Conservation (phyloP, 441 rosid genomes). For the Brassica hybrid region DNA sequence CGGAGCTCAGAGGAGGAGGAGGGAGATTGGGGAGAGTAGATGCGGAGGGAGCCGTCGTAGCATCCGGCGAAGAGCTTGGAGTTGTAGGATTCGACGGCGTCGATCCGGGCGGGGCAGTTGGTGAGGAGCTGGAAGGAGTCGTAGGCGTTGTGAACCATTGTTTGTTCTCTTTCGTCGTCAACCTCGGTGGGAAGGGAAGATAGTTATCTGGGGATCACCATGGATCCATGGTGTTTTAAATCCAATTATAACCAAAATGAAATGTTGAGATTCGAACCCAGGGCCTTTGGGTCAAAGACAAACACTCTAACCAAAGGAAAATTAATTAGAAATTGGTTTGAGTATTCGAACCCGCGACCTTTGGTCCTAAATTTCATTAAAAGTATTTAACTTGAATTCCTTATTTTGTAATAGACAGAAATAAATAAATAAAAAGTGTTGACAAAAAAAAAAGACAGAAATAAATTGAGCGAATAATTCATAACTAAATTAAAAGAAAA, state of each 20-base stretch:
- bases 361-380: not conserved
- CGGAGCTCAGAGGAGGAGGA: slow-evolving; percentile 51
- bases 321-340: not conserved
- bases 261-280: not conserved
- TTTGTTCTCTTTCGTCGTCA: not conserved
- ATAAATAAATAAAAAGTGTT: not conserved
- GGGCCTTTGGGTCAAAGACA: not conserved
- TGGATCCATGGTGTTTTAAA: not conserved
- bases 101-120: slow-evolving; percentile 70
- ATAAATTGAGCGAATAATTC: not conserved
- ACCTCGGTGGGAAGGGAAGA: not conserved
- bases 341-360: not conserved
- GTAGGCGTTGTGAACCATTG: slow-evolving; percentile 93
- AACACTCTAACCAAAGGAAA: not conserved
- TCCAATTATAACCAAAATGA: not conserved
- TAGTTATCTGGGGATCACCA: not conserved
- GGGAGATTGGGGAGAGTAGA: slow-evolving; percentile 71
- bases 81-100: slow-evolving; percentile 77
- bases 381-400: no score
- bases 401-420: not conserved
- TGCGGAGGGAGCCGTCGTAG: slow-evolving; percentile 90
- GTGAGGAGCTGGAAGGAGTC: slow-evolving; percentile 83
- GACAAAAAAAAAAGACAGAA: not conserved
- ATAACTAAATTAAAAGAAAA: not conserved
- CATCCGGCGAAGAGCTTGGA: slow-evolving; percentile 88